Conservation (phyloP, 192 early-diverging fungal species). For the Funneliformis geosporum region DNA sequence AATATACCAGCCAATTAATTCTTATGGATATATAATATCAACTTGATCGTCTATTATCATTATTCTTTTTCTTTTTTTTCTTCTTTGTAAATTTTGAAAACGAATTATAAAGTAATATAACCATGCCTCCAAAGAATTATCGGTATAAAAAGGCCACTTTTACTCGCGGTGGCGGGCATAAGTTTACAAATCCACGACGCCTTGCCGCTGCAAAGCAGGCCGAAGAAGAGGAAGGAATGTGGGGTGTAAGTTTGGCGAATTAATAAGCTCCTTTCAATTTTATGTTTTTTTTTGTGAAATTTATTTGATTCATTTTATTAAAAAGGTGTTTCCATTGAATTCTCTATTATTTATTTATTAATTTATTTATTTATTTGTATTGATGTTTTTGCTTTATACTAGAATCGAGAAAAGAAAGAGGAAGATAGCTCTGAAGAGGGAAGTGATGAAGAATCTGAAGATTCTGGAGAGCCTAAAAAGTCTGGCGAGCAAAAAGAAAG, state of each 20-base stretch:
- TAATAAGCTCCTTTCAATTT: too few relatives aligned
- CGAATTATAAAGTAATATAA: too few relatives aligned
- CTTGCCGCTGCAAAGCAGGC: not conserved
- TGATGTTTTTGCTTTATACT: not conserved
- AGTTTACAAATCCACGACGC: slow-evolving; percentile 6
- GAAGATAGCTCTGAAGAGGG: slow-evolving; percentile 9
- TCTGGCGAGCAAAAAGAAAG: not conserved
- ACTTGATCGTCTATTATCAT: too few relatives aligned
- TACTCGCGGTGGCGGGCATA: slow-evolving; percentile 26
- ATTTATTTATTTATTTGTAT: not conserved
- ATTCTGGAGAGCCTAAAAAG: not conserved
- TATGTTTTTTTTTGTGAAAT: not conserved
- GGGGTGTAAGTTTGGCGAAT: slow-evolving; percentile 8
- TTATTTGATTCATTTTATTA: too few relatives aligned
- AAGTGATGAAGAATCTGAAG: slow-evolving; percentile 3
- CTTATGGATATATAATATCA: too few relatives aligned
- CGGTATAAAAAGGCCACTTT: not conserved
- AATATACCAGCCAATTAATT: too few relatives aligned
- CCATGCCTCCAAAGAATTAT: not conserved
- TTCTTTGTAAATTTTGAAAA: too few relatives aligned
- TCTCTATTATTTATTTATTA: not conserved
- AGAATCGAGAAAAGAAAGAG: slow-evolving; percentile 5
- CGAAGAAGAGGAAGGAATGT: slow-evolving; percentile 22
- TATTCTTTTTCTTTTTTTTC: too few relatives aligned
- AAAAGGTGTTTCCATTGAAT: too few relatives aligned